Evolutionary conservation across 148 eudicot species (phyloP).

Genomic region (Cornus suecica): DNA sequence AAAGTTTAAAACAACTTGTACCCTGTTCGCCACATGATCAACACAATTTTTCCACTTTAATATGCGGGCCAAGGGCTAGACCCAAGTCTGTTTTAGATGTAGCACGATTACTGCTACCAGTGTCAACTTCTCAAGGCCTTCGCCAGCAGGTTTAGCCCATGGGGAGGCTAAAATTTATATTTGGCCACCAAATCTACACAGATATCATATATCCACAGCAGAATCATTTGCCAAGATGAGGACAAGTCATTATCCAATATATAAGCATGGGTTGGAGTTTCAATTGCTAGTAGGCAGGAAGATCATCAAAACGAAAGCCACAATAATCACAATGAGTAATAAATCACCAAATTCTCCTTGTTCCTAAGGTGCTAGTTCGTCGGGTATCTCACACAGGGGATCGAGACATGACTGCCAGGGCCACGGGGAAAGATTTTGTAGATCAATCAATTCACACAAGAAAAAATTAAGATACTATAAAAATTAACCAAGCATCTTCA

Average conservation of each 20-base stretch:
- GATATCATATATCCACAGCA: background rate
- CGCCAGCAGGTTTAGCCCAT: too few relatives aligned
- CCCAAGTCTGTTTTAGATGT: too few relatives aligned
- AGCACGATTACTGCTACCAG: too few relatives aligned
- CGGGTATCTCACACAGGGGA: slow-evolving; percentile 17
- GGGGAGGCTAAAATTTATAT: background rate
- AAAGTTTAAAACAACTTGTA: too few relatives aligned
- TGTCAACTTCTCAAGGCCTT: too few relatives aligned
- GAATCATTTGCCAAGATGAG: background rate
- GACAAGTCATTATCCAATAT: background rate
- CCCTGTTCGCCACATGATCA: too few relatives aligned
- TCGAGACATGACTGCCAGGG: slow-evolving; percentile 20
- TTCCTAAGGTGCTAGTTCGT: slow-evolving; percentile 4
- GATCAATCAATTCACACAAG: slow-evolving; percentile 4
- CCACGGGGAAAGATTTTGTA: slow-evolving; percentile 22
- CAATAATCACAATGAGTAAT: background rate
- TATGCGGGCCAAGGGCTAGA: too few relatives aligned
- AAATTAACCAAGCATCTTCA: too few relatives aligned
- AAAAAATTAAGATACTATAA: too few relatives aligned
- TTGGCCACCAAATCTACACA: background rate
- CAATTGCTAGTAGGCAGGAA: background rate
- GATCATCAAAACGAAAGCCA: background rate
- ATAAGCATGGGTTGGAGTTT: background rate
- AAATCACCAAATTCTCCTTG: background rate
- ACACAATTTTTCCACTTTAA: too few relatives aligned